Percentiles rank a stretch among this genome's conserved stretches.
These are phyloP conservation scores for Pulveroboletus ravenelii DNA, from an alignment of 768 basidiomycete genomes.

Conservation along the genomic window DNA sequence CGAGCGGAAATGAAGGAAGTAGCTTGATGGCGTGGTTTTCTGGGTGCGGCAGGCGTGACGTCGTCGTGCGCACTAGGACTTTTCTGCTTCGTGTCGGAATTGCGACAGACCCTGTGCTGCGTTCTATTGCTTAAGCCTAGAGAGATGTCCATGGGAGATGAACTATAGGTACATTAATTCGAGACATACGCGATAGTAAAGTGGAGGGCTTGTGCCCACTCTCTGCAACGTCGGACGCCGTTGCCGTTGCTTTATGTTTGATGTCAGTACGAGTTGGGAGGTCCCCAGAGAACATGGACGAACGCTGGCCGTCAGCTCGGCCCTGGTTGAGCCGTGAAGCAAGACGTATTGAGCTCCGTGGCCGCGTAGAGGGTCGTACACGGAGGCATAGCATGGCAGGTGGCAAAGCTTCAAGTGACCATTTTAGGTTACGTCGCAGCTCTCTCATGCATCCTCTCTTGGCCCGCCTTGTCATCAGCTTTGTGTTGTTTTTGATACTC, in stretches of 20 bases:
- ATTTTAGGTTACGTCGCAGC: conserved; percentile 6
- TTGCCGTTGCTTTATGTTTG: not conserved
- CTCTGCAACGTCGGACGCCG: not conserved
- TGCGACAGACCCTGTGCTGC: conserved; percentile 1
- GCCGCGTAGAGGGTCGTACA: conserved; percentile 1
- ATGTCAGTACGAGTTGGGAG: conserved; percentile 2
- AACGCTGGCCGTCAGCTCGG: not conserved
- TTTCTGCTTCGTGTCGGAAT: conserved; percentile 2
- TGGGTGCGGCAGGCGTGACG: not conserved
- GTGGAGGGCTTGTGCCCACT: not conserved
- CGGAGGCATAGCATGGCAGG: conserved; percentile 17
- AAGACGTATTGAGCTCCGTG: conserved; percentile 8
- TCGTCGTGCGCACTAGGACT: not conserved
- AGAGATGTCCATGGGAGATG: not conserved
- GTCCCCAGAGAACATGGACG: not conserved
- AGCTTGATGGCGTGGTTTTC: not conserved
- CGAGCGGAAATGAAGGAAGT: conserved; percentile 21
- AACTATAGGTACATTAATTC: not conserved
- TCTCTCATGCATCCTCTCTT: conserved; percentile 42
- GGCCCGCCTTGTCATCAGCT: conserved; percentile 60
- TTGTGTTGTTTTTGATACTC: conserved; percentile 66
- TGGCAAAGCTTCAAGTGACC: not conserved
- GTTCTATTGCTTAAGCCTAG: conserved; percentile 17
- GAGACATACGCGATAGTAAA: conserved; percentile 22
- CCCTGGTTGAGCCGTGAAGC: conserved; percentile 6